Evolutionary conservation across 768 basidiomycete species (phyloP), one percentile per base, ranked within the genome.

Genomic region (Leucogyrophana mollusca): DNA sequence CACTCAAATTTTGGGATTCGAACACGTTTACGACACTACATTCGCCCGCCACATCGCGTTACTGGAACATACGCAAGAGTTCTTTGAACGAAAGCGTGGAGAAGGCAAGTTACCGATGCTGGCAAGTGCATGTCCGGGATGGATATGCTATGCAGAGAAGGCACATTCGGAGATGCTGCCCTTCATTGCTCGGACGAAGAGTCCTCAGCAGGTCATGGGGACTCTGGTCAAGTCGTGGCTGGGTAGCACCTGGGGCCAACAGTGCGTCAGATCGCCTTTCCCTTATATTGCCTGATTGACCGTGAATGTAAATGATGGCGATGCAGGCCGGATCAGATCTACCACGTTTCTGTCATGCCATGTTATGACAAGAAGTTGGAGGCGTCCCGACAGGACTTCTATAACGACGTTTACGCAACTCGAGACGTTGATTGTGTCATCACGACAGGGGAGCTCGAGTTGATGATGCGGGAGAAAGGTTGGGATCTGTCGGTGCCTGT

Each of bases 341-440:
- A 98, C 61, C 96, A 99, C 59, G 93, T 98, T 43, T 79, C 92
- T 0, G 94, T 97, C 41, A 98, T 98, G 94, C 95, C 96, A 0
- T 99, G 96, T 67, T 98, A 98, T 67, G 96, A 99, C 77, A 98
- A 98, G 71, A 99, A 99, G 62, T 82, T 99, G 13, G 96, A 99
- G 68, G 96, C 96, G 0, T 97, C 94, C 8, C 79, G 96, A 21
- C 80, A 84, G 38, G 94, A 99, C 60, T 99, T 98, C 61, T 92
- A 91, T 61, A 83, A 85, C 51, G 84, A 87, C 7, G 55, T 79
- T 2, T 87, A 91, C 65, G 74, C 85, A 32, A 93, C 92, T 9
- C 76, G 94, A 45, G 95, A 98, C 56, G 91, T 97, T 36, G 96
- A 98, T 66, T 96, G 94, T 61, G 96, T 99, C 20, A 80, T 98